Percentiles rank a stretch among this genome's conserved stretches.
These are phyloP conservation scores for Noccaea caerulescens DNA, from an alignment of 345 rosid species.

Conservation along the genomic window DNA sequence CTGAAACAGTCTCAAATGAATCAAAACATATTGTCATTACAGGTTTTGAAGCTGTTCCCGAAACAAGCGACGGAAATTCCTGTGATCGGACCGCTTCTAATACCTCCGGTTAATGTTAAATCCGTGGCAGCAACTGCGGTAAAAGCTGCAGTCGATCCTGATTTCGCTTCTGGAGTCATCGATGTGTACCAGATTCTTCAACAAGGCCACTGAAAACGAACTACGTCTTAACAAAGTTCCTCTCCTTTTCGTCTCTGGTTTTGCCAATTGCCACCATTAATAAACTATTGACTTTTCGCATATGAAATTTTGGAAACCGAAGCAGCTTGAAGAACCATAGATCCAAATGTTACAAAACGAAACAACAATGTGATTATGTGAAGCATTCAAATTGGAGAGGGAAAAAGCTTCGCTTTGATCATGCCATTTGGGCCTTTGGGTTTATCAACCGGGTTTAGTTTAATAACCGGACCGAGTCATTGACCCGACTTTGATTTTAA, in stretches of 20 bases:
- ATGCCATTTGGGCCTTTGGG: background rate
- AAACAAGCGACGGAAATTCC: slow-evolving; percentile 55
- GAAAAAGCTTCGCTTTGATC: no score
- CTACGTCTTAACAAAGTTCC: background rate
- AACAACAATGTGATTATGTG: background rate
- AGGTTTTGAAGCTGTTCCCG: slow-evolving; percentile 56
- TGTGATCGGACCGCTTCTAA: slow-evolving; percentile 58
- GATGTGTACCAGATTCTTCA: slow-evolving; percentile 58
- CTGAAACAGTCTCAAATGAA: background rate
- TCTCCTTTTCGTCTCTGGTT: no score
- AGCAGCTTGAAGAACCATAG: no score
- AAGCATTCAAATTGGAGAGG: background rate
- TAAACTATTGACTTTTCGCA: no score
- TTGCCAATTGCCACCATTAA: no score
- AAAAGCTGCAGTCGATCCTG: slow-evolving; percentile 56
- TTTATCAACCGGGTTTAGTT: background rate
- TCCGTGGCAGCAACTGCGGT: slow-evolving; percentile 65
- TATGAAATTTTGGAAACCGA: no score
- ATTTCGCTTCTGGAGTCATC: slow-evolving; percentile 54
- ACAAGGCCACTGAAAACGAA: slow-evolving; percentile 28
- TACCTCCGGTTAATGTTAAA: slow-evolving; percentile 61
- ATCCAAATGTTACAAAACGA: no score
- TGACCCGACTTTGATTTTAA: background rate
- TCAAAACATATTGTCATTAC: no score
- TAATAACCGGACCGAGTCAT: slow-evolving; percentile 3